Evolutionary conservation across 352 stramenopile genomes (phyloP).

Genomic region (Hyphochytrium catenoides): DNA sequence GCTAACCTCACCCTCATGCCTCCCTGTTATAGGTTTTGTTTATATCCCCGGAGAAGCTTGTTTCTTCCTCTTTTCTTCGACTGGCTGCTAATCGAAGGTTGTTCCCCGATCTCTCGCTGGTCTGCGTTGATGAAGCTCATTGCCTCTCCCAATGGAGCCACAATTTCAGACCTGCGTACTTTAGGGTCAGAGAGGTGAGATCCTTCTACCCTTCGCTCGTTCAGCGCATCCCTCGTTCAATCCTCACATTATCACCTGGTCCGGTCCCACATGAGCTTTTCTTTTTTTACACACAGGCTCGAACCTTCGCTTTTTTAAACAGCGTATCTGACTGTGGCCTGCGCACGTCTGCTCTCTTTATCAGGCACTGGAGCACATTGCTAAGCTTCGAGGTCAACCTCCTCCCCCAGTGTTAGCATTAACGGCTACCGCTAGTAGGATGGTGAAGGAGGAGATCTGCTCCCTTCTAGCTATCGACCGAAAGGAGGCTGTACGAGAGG

Average conservation of each 20-base stretch:
- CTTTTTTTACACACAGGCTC: too few relatives aligned
- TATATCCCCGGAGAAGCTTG: too few relatives aligned
- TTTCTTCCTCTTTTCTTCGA: too few relatives aligned
- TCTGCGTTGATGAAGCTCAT: slow-evolving; percentile 83
- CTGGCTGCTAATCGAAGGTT: slow-evolving; percentile 1
- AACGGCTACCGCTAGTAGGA: slow-evolving; percentile 66
- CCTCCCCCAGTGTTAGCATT: slow-evolving; percentile 60
- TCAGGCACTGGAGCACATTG: too few relatives aligned
- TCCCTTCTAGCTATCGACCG: slow-evolving; percentile 16
- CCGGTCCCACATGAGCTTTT: too few relatives aligned
- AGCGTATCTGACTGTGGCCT: too few relatives aligned
- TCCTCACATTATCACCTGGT: too few relatives aligned
- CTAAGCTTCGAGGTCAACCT: slow-evolving; percentile 22
- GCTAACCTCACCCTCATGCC: too few relatives aligned
- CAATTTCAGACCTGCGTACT: slow-evolving; percentile 66
- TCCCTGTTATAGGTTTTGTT: too few relatives aligned
- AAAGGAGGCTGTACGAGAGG: not conserved
- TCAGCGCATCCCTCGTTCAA: too few relatives aligned
- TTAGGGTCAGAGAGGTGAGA: slow-evolving; percentile 12
- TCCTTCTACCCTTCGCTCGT: not conserved
- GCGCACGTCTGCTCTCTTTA: too few relatives aligned
- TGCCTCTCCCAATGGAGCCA: slow-evolving; percentile 85
- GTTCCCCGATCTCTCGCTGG: slow-evolving; percentile 19
- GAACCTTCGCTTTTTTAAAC: too few relatives aligned
- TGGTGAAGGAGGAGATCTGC: slow-evolving; percentile 41